Evolutionary conservation across 331 rosid genomes (phyloP), one percentile per base, ranked within the genome.

Genomic region (Phaseolus coccineus): DNA sequence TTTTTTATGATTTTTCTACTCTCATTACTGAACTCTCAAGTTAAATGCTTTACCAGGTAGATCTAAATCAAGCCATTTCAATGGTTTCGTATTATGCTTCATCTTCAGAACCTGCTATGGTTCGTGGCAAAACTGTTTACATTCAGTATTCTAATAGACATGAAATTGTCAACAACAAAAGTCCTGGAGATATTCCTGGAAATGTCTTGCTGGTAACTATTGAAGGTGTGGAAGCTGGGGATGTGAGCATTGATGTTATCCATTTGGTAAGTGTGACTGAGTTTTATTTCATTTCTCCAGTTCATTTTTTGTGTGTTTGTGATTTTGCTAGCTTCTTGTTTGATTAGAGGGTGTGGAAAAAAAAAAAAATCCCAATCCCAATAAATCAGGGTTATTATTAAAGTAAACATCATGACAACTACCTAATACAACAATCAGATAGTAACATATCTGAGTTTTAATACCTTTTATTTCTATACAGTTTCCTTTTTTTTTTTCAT

Each of bases 81-180:
- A 93, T 93, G 97, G 94, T 93, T 76, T 93, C 97, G 9, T 93
- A 93, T 80, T 93, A 91, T 78, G 94, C 94, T 19, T 93, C 97
- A 40, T 93, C 96, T 82, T 91, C 96, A 0, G 94, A 93, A 74
- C 93, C 97, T 28, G 97, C 97, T 1, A 92, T 89, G 55, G 87
- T 93, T 81, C 94, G 94, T 78, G 94, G 94, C 27, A 91, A 93
- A 83, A 93, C 93, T 39, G 91, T 93, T 7, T 93, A 91, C 77
- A 91, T 93, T 78, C 96, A 93, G 81, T 93, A 93, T 84, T 93
- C 97, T 74, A 91, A 93, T 53, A 89, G 97, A 65, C 94, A 91
- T 47, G 97, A 93, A 81, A 91, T 93, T 77, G 97, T 93, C 75
- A 91, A 92, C 91, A 90, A 92, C 82, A 92, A 92, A 87, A 86